Base-by-base conservation (phyloP, 257 asterid species). In the Salvia hispanica region DNA sequence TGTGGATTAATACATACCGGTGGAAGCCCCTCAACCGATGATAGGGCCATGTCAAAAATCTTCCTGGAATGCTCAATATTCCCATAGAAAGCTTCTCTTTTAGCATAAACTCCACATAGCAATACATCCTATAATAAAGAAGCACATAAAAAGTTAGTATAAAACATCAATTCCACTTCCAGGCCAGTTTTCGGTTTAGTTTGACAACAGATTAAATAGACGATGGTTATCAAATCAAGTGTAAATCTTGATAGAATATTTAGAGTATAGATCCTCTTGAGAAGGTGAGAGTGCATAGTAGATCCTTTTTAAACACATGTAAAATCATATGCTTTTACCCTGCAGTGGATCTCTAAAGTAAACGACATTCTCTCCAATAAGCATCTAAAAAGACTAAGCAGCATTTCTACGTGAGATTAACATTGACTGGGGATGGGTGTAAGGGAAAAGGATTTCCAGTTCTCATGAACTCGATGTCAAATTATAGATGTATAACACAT, bases 81-180 rank as follows among this genome's bases (percentile, higher is more conserved):
- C 62, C 95, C 95, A 48, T 76, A 88, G 45, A 73, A 71, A 6
- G 99, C 97, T 80, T 91, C 99, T 76, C 99, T 82, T 72, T 77
- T 90, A 15, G 97, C 97, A 78, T 94, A 94, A 75, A 86, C 93
- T 63, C 99, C 99, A 78, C 99, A 94, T 25, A 94, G 89, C 86
- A 94, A 75, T 68, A 91, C 78, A 85, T 94, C 97, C 99, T 94
- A 76, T 63, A 71, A 75, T 21, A 46, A 76, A n/a, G 64, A 74
- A 63, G 15, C 69, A 39, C 33, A 48, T 61, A 44, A 65, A 45
- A 34, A 57, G 47, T 15, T 43, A 18, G 21, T 18, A 61, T 48
- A 69, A 66, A 66, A 15, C 58, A 66, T 60, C 54, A 5, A 39
- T 39, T 0, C 40, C 43, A 39, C 43, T 39, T 39, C 7, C 43